These are phyloP conservation scores for Bipolaris oryzae DNA, from an alignment of 2,329 filamentous ascomycete genomes.

Conservation along the genomic window DNA sequence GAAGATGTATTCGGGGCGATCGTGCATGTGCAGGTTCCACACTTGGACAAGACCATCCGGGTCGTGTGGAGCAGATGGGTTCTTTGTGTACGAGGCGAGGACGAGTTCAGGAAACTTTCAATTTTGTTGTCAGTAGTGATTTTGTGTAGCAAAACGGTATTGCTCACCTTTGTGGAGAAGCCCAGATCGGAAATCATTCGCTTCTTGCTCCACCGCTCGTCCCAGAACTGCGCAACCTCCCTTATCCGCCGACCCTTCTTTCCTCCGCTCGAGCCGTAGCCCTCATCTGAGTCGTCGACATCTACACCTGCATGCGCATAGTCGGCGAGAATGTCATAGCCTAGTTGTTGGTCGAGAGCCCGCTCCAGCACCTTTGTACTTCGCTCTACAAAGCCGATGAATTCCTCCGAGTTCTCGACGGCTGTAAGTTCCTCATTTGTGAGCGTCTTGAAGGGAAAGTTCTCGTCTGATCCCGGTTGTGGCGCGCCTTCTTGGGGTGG, in stretches of 20 bases:
- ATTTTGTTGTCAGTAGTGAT: conserved; percentile 26
- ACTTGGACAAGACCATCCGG: conserved; percentile 92
- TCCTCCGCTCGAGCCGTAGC: conserved; percentile 70
- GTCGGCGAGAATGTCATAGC: conserved; percentile 94
- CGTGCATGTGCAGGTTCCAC: conserved; percentile 95
- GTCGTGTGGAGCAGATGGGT: conserved; percentile 90
- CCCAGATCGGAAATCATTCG: conserved; percentile 95
- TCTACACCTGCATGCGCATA: conserved; percentile 80
- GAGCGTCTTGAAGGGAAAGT: conserved; percentile 79
- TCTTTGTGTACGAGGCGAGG: conserved; percentile 95
- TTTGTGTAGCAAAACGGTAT: background rate
- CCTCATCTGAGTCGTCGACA: conserved; percentile 82
- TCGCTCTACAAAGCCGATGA: conserved; percentile 91
- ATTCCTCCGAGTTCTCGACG: conserved; percentile 89
- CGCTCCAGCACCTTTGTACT: conserved; percentile 97
- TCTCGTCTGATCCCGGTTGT: conserved; percentile 56
- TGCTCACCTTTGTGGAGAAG: conserved; percentile 81
- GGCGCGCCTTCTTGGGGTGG: conserved; percentile 44
- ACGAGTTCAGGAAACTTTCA: conserved; percentile 81
- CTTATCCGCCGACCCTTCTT: conserved; percentile 77
- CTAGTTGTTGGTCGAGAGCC: conserved; percentile 89
- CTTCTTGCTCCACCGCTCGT: conserved; percentile 95
- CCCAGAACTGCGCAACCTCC: conserved; percentile 91
- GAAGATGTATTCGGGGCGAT: conserved; percentile 94
- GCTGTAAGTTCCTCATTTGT: conserved; percentile 86